Base-by-base conservation (phyloP, 2,329 filamentous ascomycete genomes). In the Phoma sp. region DNA sequence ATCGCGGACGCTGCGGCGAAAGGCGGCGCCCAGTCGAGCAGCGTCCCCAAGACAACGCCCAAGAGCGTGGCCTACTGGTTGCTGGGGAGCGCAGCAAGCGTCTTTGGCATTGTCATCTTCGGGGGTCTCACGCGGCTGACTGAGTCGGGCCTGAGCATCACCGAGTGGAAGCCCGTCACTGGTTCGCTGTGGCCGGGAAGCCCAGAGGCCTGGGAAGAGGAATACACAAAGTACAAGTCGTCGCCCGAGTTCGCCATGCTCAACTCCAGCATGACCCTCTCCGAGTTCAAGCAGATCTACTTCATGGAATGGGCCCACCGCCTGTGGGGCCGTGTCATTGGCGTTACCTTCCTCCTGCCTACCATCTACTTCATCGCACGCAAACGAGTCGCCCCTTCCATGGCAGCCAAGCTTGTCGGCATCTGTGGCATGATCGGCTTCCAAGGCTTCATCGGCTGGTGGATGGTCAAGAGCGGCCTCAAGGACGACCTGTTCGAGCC, bases 281-380 rank as follows among this genome's bases (percentile, higher is more conserved):
- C 87, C 53, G 95, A 99, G 74, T 99, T 98, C 81, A 97, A 98
- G 77, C 89, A 95, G 74, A 99, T 99, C 64, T 99, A 98, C 83
- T 99, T 90, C 76, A 98, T 98, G 95, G 95, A 99, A 81, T 99
- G 95, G 95, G 87, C 88, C 36, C 95, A 99, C 76, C 87, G 95
- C 25, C 83, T 97, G 49, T 98, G 95, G 93, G 95, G 95, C 38
- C 88, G 95, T 61, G 83, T 96, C 65, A 91, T 99, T 53, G 95
- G 95, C 54, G 76, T 98, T 59, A 89, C 91, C 43, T 97, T 98
- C 75, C 87, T 96, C 40, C 71, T 97, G 1, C 95, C 95, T 1
- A 91, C 93, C 7, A 77, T 89, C 50, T 98, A 96, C 81, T 96
- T 98, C 71, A 84, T 97, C 69, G 87, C 88, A 17, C 87, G 89